A percentile compares a stretch with the other conserved stretches of the same genome.
Evolutionary conservation across 306 rosid species (phyloP).

Genomic region (Prunus padus): DNA sequence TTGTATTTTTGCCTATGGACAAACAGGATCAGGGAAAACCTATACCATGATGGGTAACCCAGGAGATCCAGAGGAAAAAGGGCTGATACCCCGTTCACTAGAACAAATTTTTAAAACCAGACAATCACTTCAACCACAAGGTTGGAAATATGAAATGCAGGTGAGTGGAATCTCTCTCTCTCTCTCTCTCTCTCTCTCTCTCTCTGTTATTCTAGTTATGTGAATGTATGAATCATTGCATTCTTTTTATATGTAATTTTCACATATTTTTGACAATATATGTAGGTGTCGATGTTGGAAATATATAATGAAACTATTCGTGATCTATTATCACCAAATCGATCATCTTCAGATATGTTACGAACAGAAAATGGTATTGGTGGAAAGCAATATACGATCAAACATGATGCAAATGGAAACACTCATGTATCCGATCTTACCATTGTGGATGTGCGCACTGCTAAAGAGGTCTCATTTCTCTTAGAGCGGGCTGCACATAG

Average conservation of each 20-base stretch:
- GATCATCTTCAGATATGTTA: slow-evolving; percentile 40
- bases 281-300: slow-evolving; percentile 94
- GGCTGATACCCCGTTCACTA: slow-evolving; percentile 86
- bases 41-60: slow-evolving; percentile 99
- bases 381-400: slow-evolving; percentile 84
- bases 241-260: slow-evolving; percentile 5
- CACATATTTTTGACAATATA: slow-evolving; percentile 13
- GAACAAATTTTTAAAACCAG: slow-evolving; percentile 90
- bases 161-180: slow-evolving; percentile 37
- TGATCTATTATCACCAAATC: slow-evolving; percentile 69
- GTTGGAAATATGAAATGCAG: slow-evolving; percentile 99
- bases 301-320: slow-evolving; percentile 92
- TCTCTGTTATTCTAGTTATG: neutral
- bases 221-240: neutral
- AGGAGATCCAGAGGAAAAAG: slow-evolving; percentile 69
- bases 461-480: slow-evolving; percentile 84
- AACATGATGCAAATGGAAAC: slow-evolving; percentile 80
- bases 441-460: slow-evolving; percentile 81
- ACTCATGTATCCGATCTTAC: slow-evolving; percentile 88
- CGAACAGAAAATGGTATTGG: slow-evolving; percentile 64
- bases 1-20: slow-evolving; percentile 97
- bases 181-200: slow-evolving; percentile 2
- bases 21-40: slow-evolving; percentile 98
- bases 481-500: slow-evolving; percentile 81
- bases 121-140: slow-evolving; percentile 75